Conservation (phyloP, 2,329 filamentous ascomycete genomes). For the Colletotrichum sp. region DNA sequence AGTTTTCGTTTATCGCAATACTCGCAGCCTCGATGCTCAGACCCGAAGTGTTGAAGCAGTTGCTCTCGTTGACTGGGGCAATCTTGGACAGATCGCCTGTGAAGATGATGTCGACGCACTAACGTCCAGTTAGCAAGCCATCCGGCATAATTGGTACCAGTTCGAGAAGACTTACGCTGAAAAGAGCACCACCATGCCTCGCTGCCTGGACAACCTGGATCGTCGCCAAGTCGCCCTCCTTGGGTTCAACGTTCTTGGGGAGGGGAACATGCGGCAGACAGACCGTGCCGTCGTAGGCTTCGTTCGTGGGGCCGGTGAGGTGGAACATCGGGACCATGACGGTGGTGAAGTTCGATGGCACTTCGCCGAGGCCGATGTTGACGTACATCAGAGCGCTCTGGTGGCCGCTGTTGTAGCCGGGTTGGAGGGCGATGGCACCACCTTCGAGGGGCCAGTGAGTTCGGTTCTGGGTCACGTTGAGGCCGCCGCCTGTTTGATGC, state of each 20-base stretch:
- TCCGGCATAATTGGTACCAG: neutral
- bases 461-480: conserved; percentile 68
- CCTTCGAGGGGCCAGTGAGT: conserved; percentile 72
- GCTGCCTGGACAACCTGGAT: conserved; percentile 73
- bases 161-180: conserved; percentile 54
- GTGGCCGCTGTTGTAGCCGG: conserved; percentile 75
- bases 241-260: conserved; percentile 61
- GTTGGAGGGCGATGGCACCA: conserved; percentile 71
- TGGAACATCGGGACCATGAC: conserved; percentile 68
- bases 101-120: conserved; percentile 78
- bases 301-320: conserved; percentile 65
- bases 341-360: conserved; percentile 70
- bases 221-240: conserved; percentile 70
- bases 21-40: conserved; percentile 34
- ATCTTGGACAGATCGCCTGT: conserved; percentile 58
- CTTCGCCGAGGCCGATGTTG: conserved; percentile 70
- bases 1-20: neutral
- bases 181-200: conserved; percentile 70
- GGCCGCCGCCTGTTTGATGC: conserved; percentile 63
- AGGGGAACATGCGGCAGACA: conserved; percentile 75
- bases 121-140: neutral
- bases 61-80: conserved; percentile 60
- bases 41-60: conserved; percentile 70
- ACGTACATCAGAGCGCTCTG: conserved; percentile 70
- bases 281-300: conserved; percentile 68